Conservation (phyloP, 257 asterid genomes). For the Plantago ovata region DNA sequence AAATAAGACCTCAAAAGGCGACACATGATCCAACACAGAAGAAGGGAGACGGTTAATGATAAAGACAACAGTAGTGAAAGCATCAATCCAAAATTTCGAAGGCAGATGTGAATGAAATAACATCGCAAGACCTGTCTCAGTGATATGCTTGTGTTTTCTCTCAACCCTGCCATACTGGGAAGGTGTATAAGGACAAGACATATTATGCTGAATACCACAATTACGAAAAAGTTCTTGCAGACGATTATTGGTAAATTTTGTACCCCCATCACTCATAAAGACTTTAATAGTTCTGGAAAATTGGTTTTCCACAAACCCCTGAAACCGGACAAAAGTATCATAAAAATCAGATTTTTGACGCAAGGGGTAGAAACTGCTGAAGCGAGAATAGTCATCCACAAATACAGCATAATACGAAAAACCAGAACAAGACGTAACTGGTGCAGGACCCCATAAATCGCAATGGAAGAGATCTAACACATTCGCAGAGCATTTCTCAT, state of each 20-base stretch:
- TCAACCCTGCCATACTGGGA: background rate
- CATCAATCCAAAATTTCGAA: background rate
- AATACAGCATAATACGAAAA: too few species aligned
- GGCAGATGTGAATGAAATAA: background rate
- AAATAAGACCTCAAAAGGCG: background rate
- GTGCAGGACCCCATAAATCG: too few species aligned
- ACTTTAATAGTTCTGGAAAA: too few species aligned
- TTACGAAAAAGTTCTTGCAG: background rate
- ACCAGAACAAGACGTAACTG: too few species aligned
- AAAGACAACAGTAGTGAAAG: background rate
- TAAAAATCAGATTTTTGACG: too few species aligned
- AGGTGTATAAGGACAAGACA: background rate
- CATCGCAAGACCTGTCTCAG: background rate
- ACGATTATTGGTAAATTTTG: background rate
- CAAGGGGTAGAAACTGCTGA: too few species aligned
- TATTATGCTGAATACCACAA: background rate
- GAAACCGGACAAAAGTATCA: too few species aligned
- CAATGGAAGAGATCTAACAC: too few species aligned
- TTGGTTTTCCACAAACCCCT: too few species aligned
- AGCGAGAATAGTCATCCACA: too few species aligned
- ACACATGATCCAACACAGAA: background rate
- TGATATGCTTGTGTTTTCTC: background rate
- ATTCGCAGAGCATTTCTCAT: too few species aligned
- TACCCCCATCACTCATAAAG: too few species aligned
- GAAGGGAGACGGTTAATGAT: background rate